phyloP scores from a whole-genome alignment of 2,329 filamentous ascomycete genomes.

The Pseudomassariella vexata region DNA sequence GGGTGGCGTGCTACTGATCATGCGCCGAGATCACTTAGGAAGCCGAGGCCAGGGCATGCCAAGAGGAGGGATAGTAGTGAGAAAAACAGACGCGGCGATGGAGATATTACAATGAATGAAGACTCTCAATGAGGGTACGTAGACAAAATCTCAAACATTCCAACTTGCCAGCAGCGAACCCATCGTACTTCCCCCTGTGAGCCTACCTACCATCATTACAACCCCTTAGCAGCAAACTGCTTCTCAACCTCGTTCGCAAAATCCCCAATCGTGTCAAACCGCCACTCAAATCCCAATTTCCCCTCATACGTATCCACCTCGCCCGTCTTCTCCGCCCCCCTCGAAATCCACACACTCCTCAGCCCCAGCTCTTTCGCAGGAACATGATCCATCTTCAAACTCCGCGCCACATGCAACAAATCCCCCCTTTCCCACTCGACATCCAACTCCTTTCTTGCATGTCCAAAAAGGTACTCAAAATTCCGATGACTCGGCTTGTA shows the following conservation, averaged over 20 bases:
- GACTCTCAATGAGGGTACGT: too few species aligned
- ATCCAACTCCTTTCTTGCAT: constrained; percentile 47
- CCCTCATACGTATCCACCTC: constrained; percentile 15
- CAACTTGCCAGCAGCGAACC: too few species aligned
- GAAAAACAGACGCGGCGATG: constrained; percentile 5
- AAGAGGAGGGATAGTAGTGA: neutral
- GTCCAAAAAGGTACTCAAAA: constrained; percentile 58
- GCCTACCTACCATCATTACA: neutral
- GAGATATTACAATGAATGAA: constrained; percentile 1
- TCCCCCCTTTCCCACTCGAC: constrained; percentile 40
- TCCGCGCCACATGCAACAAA: constrained; percentile 64
- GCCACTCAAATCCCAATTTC: constrained; percentile 28
- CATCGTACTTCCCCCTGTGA: too few species aligned
- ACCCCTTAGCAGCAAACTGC: constrained; percentile 25
- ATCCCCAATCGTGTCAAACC: constrained; percentile 30
- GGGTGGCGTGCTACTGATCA: constrained; percentile 44
- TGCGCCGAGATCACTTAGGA: neutral
- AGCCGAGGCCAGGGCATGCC: neutral
- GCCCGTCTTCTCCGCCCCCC: constrained; percentile 33
- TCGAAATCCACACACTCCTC: constrained; percentile 59
- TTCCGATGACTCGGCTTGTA: constrained; percentile 65
- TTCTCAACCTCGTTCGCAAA: constrained; percentile 34
- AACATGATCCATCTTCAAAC: constrained; percentile 60
- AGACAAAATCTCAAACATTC: too few species aligned
- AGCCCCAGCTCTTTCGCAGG: constrained; percentile 57